These are phyloP conservation scores for Pouteria glomerata DNA, from an alignment of 148 eudicot species.

Conservation along the genomic window DNA sequence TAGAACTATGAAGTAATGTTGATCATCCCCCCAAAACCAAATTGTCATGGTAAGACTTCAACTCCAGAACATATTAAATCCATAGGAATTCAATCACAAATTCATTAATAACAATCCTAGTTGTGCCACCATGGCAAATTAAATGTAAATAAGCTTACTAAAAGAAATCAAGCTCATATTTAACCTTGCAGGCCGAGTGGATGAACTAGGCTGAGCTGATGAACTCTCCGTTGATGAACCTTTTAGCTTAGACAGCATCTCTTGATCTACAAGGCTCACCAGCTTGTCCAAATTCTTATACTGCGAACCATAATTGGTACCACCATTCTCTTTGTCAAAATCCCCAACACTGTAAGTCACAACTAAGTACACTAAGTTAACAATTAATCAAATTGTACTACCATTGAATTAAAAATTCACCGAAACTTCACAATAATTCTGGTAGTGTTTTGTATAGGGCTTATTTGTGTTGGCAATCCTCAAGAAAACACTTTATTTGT, in stretches of 20 bases:
- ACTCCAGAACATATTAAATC: background rate
- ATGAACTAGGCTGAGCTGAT: slow-evolving; percentile 16
- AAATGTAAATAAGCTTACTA: background rate
- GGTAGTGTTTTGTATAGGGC: too few relatives aligned
- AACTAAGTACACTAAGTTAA: background rate
- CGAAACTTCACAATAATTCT: too few relatives aligned
- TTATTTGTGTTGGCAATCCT: too few relatives aligned
- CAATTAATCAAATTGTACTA: too few relatives aligned
- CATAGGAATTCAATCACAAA: background rate
- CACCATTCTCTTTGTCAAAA: slow-evolving; percentile 39
- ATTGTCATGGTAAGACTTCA: background rate
- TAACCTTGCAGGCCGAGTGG: slow-evolving; percentile 26
- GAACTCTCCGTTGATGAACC: slow-evolving; percentile 28
- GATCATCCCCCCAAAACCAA: background rate
- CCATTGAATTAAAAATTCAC: too few relatives aligned
- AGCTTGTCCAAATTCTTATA: slow-evolving; percentile 75
- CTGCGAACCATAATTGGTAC: slow-evolving; percentile 45
- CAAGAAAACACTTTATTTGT: too few relatives aligned
- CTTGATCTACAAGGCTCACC: slow-evolving; percentile 40
- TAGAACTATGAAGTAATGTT: background rate
- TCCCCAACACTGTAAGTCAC: slow-evolving; percentile 50
- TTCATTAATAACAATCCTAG: background rate
- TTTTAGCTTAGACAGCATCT: slow-evolving; percentile 42
- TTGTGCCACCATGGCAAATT: background rate
- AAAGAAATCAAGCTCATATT: background rate